Base-by-base conservation (phyloP, 441 rosid genomes). In the Rhodomyrtus psidioides region DNA sequence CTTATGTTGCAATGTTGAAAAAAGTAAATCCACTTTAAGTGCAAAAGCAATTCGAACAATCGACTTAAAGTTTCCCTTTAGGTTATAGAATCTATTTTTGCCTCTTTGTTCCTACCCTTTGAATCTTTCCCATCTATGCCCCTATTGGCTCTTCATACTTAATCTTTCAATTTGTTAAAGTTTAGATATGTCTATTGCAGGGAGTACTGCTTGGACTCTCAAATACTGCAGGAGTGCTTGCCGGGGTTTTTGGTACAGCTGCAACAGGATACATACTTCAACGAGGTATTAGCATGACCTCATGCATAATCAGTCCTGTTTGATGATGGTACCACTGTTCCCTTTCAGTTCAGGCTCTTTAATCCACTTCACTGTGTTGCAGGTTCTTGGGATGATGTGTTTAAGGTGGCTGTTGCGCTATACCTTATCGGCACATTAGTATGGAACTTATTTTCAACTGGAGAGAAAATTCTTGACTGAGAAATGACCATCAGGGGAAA, bases 361-460 rank as follows among this genome's bases (percentile, higher is more conserved):
- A 84, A 51, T 51, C 86, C 14, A 39, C 79, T 53, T 30, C 55
- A 53, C 34, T 13, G 54, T 84, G 51, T 42, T 82, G 88, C 92
- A 97, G 99, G 99, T 86, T 94, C 98, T 51, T 97, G 99, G 99
- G 96, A 97, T 83, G 97, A 97, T 89, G 98, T 96, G 82, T 97
- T 97, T 88, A 97, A 94, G 95, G 98, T 96, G 82, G 92, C 99
- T 56, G 98, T 96, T 30, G 96, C 15, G 17, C 86, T 97, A 56
- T 97, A 97, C 93, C 83, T 96, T 76, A 87, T 95, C 23, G 99
- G 99, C 91, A 95, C 99, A 82, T 46, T 97, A 86, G 95, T 97
- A 58, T 97, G 99, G 99, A 97, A 96, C 92, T 85, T 97, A 51
- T 97, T 97, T 85, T 89, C 98, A n/a, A 97, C 99, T 1, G 99